These are phyloP conservation scores for Botrytis pseudocinerea DNA, from an alignment of 2,329 filamentous ascomycete species.

Conservation along the genomic window DNA sequence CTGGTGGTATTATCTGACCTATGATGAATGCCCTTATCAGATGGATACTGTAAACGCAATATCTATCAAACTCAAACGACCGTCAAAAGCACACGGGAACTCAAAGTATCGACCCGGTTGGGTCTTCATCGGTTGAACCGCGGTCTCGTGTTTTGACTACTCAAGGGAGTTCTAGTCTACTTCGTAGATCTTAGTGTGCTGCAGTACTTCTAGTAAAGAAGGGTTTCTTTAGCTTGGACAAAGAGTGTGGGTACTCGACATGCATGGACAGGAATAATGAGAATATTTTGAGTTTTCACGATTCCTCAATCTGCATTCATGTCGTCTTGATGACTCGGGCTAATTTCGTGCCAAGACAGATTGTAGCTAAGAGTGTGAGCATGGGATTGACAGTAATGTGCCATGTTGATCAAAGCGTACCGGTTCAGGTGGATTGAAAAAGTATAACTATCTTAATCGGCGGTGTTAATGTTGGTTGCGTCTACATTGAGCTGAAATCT, in stretches of 20 bases:
- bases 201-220: neutral
- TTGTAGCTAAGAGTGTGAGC: neutral
- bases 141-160: neutral
- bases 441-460: neutral
- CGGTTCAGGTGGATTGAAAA: neutral
- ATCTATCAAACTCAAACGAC: constrained; percentile 3
- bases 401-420: neutral
- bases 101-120: neutral
- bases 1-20: neutral
- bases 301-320: neutral
- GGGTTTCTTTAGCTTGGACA: neutral
- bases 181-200: neutral
- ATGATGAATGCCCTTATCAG: neutral
- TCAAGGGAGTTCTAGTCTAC: neutral
- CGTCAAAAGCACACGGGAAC: neutral
- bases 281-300: neutral
- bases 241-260: neutral
- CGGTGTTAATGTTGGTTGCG: neutral
- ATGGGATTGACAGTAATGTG: neutral
- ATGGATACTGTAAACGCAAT: neutral
- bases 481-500: neutral
- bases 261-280: too few relatives aligned
- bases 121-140: neutral
- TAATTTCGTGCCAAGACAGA: neutral
- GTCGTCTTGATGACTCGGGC: neutral